Percentiles rank a stretch among this genome's conserved stretches.
These are phyloP conservation scores for Pirum gemmata DNA, from an alignment of 78 protist species.

Conservation along the genomic window DNA sequence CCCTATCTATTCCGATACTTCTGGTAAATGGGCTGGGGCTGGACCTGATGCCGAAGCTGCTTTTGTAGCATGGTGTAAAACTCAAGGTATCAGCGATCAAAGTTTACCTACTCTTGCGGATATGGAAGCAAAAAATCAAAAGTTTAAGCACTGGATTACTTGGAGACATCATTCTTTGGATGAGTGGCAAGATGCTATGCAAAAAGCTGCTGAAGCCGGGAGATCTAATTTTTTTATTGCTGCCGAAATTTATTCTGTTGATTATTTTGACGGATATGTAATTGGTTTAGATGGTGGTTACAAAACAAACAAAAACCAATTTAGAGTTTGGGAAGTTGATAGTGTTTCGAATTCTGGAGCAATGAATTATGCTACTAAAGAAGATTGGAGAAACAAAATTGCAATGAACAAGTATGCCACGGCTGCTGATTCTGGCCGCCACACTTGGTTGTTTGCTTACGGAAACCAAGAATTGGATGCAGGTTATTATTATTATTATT, in stretches of 20 bases:
- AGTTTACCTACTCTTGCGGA: background rate
- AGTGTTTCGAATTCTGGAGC: background rate
- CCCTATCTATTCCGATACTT: slow-evolving; percentile 15
- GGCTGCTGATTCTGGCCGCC: slow-evolving; percentile 2
- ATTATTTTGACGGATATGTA: slow-evolving; percentile 13
- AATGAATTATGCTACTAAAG: slow-evolving; percentile 11
- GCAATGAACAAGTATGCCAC: slow-evolving; percentile 28
- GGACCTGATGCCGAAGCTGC: background rate
- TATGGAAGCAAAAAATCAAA: background rate
- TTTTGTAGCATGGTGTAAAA: background rate
- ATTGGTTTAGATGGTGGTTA: slow-evolving; percentile 3
- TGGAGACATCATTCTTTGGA: slow-evolving; percentile 31
- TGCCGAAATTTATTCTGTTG: slow-evolving; percentile 10
- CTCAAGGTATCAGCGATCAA: background rate
- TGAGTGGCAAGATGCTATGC: slow-evolving; percentile 18
- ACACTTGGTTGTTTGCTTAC: slow-evolving; percentile 12
- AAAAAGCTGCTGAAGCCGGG: background rate
- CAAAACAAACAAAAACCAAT: background rate
- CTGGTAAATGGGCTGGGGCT: slow-evolving; percentile 13
- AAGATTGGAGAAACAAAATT: background rate
- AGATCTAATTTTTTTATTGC: background rate
- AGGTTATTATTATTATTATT: no score
- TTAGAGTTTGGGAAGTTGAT: slow-evolving; percentile 27
- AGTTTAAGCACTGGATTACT: background rate
- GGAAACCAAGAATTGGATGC: slow-evolving; percentile 18